Evolutionary conservation across 208 protist species (phyloP), one percentile per base, ranked within the genome.

Genomic region (Leishmania martiniquensis): DNA sequence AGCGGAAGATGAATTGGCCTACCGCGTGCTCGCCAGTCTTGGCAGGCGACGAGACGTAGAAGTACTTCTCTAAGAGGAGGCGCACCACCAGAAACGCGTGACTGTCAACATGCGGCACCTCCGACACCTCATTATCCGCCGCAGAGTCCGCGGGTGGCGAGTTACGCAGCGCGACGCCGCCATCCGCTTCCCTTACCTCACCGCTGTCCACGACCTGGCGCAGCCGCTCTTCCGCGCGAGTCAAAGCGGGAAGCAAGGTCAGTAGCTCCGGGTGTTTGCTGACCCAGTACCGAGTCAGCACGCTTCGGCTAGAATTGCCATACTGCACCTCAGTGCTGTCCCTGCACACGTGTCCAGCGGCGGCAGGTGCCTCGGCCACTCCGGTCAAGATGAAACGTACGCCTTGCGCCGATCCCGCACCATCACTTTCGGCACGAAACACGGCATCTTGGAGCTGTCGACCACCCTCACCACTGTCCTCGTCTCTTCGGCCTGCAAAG

Each of bases 1-100:
- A 93, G 55, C 85, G 89, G 44, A 85, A 87, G 70, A 93, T 93
- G 72, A 93, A 93, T 73, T 90, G 83, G 6, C 89, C 89, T 2
- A 91, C 71, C 32, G 89, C 84, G 47, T 89, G 84, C 49, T 93
- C 89, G 13, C 65, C 51, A 32, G 73, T 77, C 63, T 89, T 85
- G 22, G 51, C 12, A 65, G 4, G 17, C n/a, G 42, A 45, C 17
- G 34, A 52, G 0, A 70, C 49, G 29, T 51, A 29, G 1, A n/a
- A 49, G 73, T 93, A 91, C 85, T 89, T 89, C 71, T 83, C 65
- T 69, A 93, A 34, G 39, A 93, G 72, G 52, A 81, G 42, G 42
- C 78, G 76, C 1, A 93, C 74, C 59, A 93, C 73, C 17, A 90
- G 66, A 67, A 91, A 91, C 12, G 85, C 89, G 81, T 91, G 87